Evolutionary conservation across 1,284 basidiomycete genomes (phyloP).

Genomic region (Takashimella tepidaria): DNA sequence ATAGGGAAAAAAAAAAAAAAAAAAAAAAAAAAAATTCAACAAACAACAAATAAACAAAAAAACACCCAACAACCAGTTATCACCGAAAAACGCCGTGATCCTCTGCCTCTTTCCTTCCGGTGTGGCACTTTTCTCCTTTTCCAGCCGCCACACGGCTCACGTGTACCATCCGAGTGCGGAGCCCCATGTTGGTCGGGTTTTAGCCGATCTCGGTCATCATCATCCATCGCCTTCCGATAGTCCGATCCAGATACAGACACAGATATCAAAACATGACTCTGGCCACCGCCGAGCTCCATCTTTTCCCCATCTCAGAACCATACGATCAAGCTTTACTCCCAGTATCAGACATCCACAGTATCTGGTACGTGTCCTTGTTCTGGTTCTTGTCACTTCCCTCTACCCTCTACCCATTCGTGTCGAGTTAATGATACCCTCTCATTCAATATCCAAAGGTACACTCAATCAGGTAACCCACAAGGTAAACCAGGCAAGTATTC

Average conservation of each 20-base stretch:
- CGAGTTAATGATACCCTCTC: too few species aligned
- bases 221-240: background rate
- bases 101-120: background rate
- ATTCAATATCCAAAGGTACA: conserved; percentile 58
- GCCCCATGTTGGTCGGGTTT: too few species aligned
- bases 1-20: too few species aligned
- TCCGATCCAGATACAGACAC: background rate
- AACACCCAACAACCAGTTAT: background rate
- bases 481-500: conserved; percentile 61
- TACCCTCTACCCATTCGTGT: background rate
- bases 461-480: conserved; percentile 68
- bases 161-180: too few species aligned
- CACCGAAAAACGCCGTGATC: background rate
- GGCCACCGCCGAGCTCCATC: too few species aligned
- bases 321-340: conserved; percentile 63
- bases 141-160: background rate
- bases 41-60: too few species aligned
- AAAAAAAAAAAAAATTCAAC: too few species aligned
- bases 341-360: conserved; percentile 67
- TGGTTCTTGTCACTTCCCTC: background rate
- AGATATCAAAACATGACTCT: too few species aligned
- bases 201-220: background rate
- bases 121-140: background rate
- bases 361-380: conserved; percentile 60
- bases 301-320: conserved; percentile 58